Conservation (phyloP, 805 yeast species). For the Candida suzukii region DNA sequence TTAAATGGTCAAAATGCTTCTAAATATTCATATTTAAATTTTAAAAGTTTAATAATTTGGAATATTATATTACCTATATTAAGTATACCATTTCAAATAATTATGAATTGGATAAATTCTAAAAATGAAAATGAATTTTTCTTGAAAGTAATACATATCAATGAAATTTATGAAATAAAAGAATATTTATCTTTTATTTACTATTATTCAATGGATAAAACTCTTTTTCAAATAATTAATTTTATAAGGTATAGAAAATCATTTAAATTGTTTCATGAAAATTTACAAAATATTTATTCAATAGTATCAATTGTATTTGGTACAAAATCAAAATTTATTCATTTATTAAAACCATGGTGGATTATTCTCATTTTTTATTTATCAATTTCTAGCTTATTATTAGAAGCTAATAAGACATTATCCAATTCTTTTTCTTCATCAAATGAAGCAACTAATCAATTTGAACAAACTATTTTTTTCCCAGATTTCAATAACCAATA, state of each 20-base stretch:
- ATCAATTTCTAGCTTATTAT: too few species aligned
- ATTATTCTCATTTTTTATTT: conserved; percentile 4
- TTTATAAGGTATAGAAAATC: neutral
- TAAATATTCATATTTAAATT: too few species aligned
- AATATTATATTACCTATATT: neutral
- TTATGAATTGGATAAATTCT: conserved; percentile 11
- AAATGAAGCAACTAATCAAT: too few species aligned
- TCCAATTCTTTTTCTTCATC: too few species aligned
- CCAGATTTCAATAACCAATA: too few species aligned
- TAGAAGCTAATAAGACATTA: too few species aligned
- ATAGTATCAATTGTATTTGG: conserved; percentile 11
- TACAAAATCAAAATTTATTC: conserved; percentile 7
- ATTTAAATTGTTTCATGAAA: conserved; percentile 1
- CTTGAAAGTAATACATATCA: neutral
- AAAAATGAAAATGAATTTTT: conserved; percentile 8
- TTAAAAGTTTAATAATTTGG: neutral
- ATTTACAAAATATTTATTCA: neutral
- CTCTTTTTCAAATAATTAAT: conserved; percentile 1
- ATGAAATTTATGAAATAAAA: neutral
- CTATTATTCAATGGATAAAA: conserved; percentile 4
- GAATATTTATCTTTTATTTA: neutral
- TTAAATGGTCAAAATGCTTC: too few species aligned
- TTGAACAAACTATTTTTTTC: too few species aligned
- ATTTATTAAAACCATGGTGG: conserved; percentile 3
- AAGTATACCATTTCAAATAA: conserved; percentile 3